Conservation (phyloP, 768 basidiomycete genomes). For the Leccinellum rugosiceps region DNA sequence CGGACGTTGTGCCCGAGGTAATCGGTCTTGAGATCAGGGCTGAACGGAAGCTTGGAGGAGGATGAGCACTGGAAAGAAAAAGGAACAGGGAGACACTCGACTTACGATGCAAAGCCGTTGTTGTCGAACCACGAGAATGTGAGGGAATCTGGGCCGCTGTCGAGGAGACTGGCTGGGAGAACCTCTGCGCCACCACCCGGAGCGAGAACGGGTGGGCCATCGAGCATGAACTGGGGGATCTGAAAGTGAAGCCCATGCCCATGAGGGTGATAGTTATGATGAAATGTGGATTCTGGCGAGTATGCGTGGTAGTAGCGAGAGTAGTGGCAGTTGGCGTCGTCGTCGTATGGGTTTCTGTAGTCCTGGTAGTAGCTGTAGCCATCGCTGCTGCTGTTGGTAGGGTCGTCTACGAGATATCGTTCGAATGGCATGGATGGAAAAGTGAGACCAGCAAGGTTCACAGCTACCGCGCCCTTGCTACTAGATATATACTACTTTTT, state of each 20-base stretch:
- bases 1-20: neutral
- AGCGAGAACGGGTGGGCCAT: conserved; percentile 56
- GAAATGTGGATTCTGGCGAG: neutral
- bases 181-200: conserved; percentile 75
- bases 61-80: conserved; percentile 10
- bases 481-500: conserved; percentile 6
- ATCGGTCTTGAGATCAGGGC: conserved; percentile 17
- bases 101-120: conserved; percentile 39
- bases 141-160: conserved; percentile 19
- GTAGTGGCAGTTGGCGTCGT: conserved; percentile 14
- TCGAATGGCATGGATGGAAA: conserved; percentile 38
- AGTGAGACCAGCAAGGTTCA: neutral
- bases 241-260: conserved; percentile 44
- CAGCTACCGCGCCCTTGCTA: neutral
- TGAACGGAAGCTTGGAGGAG: conserved; percentile 21
- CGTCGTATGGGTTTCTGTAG: neutral
- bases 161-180: conserved; percentile 45
- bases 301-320: neutral
- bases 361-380: conserved; percentile 15
- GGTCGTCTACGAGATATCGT: conserved; percentile 35
- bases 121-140: conserved; percentile 51
- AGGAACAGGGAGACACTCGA: neutral
- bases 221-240: conserved; percentile 63
- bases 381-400: neutral
- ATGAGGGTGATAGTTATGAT: conserved; percentile 15